phyloP scores from a whole-genome alignment of 2,329 filamentous ascomycete species.

The Cladosporium sp. region DNA sequence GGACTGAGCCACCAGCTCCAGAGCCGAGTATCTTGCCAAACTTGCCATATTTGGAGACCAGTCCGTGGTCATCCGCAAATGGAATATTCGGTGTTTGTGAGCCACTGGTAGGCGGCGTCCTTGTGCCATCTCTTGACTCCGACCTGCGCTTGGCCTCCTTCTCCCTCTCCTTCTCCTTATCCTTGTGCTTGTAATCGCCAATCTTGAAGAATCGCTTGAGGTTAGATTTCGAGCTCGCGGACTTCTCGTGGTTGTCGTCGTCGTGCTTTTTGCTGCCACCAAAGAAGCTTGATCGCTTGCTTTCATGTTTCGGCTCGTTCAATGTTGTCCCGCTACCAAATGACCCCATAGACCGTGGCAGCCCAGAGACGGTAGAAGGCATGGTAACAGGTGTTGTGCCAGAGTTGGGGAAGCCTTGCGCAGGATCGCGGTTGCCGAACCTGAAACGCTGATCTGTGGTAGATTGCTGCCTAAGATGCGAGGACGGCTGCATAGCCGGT shows the following conservation, averaged over 20 bases:
- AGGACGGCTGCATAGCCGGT: constrained; percentile 42
- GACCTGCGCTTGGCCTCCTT: constrained; percentile 27
- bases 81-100: constrained; percentile 58
- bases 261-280: constrained; percentile 55
- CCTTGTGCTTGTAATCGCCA: constrained; percentile 63
- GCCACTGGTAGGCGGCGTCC: constrained; percentile 34
- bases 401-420: constrained; percentile 47
- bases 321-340: constrained; percentile 37
- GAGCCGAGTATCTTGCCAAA: constrained; percentile 91
- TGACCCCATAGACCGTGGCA: constrained; percentile 50
- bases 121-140: constrained; percentile 29
- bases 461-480: constrained; percentile 8
- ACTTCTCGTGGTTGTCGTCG: constrained; percentile 33
- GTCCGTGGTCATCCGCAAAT: constrained; percentile 89
- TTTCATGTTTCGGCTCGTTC: constrained; percentile 37
- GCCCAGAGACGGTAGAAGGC: constrained; percentile 25
- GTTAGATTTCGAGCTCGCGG: constrained; percentile 77
- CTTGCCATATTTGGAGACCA: constrained; percentile 91
- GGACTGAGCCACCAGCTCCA: constrained; percentile 90
- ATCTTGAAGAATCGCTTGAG: constrained; percentile 96
- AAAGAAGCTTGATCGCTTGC: constrained; percentile 58
- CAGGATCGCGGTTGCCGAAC: constrained; percentile 74
- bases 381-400: constrained; percentile 41
- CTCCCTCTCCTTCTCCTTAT: constrained; percentile 53
- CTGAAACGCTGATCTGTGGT: constrained; percentile 62